Evolutionary conservation across 2,329 filamentous ascomycete species (phyloP).

Genomic region (Colletotrichum tofieldiae): DNA sequence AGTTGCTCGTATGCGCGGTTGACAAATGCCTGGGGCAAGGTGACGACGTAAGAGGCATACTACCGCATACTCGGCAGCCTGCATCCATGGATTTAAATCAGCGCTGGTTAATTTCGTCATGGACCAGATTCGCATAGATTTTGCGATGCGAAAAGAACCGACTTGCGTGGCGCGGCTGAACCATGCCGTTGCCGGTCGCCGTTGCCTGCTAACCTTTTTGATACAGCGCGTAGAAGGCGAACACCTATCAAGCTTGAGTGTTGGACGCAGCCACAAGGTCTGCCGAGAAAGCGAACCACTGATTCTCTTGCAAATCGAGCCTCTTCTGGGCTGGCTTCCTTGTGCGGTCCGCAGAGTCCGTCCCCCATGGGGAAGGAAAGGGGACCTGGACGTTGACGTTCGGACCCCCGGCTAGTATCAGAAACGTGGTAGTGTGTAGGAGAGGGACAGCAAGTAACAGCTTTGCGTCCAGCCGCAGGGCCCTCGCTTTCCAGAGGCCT

Average conservation of each 20-base stretch:
- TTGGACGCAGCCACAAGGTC: conserved; percentile 9
- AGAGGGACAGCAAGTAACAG: conserved; percentile 1
- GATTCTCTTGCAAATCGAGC: conserved; percentile 2
- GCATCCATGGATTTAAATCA: conserved; percentile 10
- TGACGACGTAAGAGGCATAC: conserved; percentile 10
- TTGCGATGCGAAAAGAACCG: conserved; percentile 1
- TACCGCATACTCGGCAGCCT: not conserved
- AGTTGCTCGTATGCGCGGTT: conserved; percentile 12
- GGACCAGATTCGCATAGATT: not conserved
- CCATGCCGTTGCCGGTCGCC: conserved; percentile 24
- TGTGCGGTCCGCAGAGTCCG: conserved; percentile 16
- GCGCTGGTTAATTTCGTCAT: conserved; percentile 14
- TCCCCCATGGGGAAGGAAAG: conserved; percentile 17
- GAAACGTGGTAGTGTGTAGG: conserved; percentile 33
- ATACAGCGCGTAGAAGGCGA: conserved; percentile 5
- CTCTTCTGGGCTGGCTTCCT: not conserved
- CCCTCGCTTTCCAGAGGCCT: conserved; percentile 3
- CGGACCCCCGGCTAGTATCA: conserved; percentile 27
- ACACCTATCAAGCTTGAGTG: not conserved
- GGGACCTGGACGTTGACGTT: conserved; percentile 24
- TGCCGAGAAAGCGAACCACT: conserved; percentile 22
- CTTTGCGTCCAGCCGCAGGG: conserved; percentile 13
- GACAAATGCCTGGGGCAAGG: conserved; percentile 15
- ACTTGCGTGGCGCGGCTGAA: conserved; percentile 11
- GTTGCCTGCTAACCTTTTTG: conserved; percentile 9